phyloP scores from a whole-genome alignment of 768 basidiomycete genomes.

The Kwoniella sp. region DNA sequence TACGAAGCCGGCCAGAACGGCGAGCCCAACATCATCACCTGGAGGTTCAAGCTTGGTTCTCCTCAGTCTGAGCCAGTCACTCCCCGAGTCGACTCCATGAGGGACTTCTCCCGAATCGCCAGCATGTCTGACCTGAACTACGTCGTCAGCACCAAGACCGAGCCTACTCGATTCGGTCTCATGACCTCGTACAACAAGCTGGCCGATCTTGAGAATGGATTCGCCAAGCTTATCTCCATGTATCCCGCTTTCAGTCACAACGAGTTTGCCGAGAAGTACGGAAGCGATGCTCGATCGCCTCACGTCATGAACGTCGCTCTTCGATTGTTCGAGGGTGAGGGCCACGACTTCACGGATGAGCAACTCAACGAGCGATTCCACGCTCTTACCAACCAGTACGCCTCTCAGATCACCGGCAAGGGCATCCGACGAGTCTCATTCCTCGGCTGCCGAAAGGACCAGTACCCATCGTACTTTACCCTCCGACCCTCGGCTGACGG shows the following conservation, averaged over 20 bases:
- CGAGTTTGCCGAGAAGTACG: conserved; percentile 73
- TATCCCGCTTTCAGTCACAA: conserved; percentile 69
- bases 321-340: conserved; percentile 73
- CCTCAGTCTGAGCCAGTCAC: conserved; percentile 54
- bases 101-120: conserved; percentile 68
- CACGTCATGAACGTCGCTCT: conserved; percentile 93
- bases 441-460: conserved; percentile 80
- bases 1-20: conserved; percentile 89
- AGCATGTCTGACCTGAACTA: conserved; percentile 95
- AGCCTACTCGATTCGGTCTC: conserved; percentile 84
- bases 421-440: conserved; percentile 90
- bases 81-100: conserved; percentile 49
- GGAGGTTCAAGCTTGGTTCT: conserved; percentile 88
- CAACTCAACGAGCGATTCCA: conserved; percentile 69
- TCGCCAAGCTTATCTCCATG: conserved; percentile 65
- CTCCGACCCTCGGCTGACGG: conserved; percentile 62
- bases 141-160: conserved; percentile 72
- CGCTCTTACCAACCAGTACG: conserved; percentile 66
- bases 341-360: conserved; percentile 73
- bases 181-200: conserved; percentile 85
- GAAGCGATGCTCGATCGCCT: conserved; percentile 66
- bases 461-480: conserved; percentile 93
- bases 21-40: conserved; percentile 74
- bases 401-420: conserved; percentile 61
- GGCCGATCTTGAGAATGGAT: conserved; percentile 64